Percentiles rank a stretch among this genome's conserved stretches.
phyloP scores from a whole-genome alignment of 164 flowering plant species.

The Buxus sempervirens region DNA sequence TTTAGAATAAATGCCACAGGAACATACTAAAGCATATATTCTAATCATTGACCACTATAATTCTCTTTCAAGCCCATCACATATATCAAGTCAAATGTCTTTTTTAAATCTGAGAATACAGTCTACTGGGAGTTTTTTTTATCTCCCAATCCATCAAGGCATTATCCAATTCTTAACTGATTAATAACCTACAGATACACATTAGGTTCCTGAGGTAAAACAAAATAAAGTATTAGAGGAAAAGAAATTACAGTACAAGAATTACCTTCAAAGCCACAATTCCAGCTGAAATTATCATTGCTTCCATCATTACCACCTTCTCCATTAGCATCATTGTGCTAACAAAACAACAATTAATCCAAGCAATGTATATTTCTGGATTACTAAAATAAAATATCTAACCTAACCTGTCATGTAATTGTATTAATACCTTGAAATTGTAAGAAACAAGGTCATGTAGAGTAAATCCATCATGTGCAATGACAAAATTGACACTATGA shows the following conservation, averaged over 20 bases:
- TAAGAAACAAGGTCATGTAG: conserved; percentile 88
- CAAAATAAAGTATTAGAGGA: background rate
- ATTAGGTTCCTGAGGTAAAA: background rate
- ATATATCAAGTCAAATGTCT: background rate
- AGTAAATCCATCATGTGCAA: conserved; percentile 97
- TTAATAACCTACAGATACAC: background rate
- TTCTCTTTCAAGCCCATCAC: background rate
- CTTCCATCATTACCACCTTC: conserved; percentile 94
- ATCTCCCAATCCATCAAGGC: background rate
- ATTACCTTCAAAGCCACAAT: conserved; percentile 90
- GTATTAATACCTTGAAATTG: conserved; percentile 68
- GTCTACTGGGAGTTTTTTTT: background rate
- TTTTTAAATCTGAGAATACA: background rate
- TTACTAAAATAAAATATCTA: background rate
- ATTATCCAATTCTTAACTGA: no score
- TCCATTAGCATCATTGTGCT: conserved; percentile 98
- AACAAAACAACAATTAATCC: conserved; percentile 19
- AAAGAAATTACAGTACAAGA: background rate
- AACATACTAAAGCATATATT: background rate
- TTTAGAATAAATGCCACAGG: no score
- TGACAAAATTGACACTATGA: conserved; percentile 85
- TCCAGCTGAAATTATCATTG: conserved; percentile 97
- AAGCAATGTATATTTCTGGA: background rate
- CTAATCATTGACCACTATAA: background rate
- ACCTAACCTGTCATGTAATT: background rate